Evolutionary conservation across 2,329 filamentous ascomycete species (phyloP).

Genomic region (Calonectria pauciramosa): DNA sequence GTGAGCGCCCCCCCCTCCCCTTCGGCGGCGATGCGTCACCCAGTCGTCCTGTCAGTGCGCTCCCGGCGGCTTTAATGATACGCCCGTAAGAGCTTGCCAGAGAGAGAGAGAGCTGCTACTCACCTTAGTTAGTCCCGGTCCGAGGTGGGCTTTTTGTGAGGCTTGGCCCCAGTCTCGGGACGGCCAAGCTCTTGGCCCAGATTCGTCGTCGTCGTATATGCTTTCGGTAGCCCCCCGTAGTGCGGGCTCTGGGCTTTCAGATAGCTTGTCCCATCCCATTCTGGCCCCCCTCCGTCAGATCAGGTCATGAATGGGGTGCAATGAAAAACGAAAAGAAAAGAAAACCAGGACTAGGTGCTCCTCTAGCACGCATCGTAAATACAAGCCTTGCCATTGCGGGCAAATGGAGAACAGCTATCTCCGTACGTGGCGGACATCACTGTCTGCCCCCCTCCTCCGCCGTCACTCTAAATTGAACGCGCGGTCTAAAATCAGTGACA

Average conservation of each 20-base stretch:
- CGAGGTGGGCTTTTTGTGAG: not conserved
- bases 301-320: not conserved
- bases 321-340: not conserved
- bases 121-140: not conserved
- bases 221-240: not conserved
- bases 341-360: not conserved
- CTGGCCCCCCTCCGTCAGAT: not conserved
- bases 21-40: not conserved
- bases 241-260: not conserved
- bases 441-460: too few species aligned
- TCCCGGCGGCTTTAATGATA: constrained; percentile 8
- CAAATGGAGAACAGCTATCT: not conserved
- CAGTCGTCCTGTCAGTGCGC: not conserved
- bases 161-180: not conserved
- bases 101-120: not conserved
- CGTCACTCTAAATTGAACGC: not conserved
- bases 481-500: not conserved
- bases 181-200: not conserved
- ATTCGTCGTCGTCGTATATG: not conserved
- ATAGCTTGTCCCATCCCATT: not conserved
- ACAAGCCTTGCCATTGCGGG: not conserved
- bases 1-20: not conserved
- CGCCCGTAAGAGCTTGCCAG: constrained; percentile 3
- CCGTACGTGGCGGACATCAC: not conserved
- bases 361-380: not conserved